Conservation (phyloP, 2,329 filamentous ascomycete species). For the Thielaviopsis euricoi region DNA sequence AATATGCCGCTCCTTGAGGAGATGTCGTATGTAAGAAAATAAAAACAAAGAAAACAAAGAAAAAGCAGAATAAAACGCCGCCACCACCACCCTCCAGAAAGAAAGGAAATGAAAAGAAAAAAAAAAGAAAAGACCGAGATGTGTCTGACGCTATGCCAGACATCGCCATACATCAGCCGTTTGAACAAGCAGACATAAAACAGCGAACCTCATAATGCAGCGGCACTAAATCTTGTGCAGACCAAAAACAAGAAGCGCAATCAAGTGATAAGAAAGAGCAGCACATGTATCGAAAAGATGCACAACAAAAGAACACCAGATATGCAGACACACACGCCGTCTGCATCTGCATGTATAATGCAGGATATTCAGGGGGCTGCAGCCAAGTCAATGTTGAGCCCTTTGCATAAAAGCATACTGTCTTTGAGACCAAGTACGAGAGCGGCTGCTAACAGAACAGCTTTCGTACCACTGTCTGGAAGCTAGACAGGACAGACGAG, state of each 20-base stretch:
- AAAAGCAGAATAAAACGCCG: not conserved
- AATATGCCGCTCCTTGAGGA: not conserved
- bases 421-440: not conserved
- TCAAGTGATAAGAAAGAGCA: not conserved
- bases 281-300: not conserved
- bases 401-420: not conserved
- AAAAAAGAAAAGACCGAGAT: not conserved
- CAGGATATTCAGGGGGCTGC: not conserved
- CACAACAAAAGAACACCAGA: not conserved
- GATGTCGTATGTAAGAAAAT: not conserved
- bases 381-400: not conserved
- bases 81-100: not conserved
- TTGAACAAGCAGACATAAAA: not conserved
- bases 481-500: not conserved
- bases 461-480: not conserved
- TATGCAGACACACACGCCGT: not conserved
- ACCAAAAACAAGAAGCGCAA: not conserved
- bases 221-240: not conserved
- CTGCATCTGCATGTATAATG: not conserved
- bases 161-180: not conserved
- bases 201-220: not conserved
- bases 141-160: not conserved
- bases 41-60: not conserved
- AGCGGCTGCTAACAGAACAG: not conserved
- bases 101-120: not conserved